These are phyloP conservation scores for Quercus robur DNA, from an alignment of 306 rosid species.

Conservation along the genomic window DNA sequence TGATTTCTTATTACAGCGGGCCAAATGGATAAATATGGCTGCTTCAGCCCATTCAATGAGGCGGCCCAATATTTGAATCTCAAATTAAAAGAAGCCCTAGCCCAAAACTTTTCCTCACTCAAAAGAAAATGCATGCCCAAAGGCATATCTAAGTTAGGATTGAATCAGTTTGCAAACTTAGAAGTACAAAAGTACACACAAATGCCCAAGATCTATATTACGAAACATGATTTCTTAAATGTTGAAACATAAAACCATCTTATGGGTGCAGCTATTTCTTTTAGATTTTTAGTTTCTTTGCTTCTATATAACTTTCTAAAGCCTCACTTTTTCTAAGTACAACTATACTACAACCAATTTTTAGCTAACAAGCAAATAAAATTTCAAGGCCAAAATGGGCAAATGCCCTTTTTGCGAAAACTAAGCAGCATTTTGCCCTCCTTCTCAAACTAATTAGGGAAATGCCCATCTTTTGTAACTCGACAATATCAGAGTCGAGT, in stretches of 20 bases:
- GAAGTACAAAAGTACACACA: background rate
- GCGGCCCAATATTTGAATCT: slow-evolving; percentile 62
- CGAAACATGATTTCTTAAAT: background rate
- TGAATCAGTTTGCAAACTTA: background rate
- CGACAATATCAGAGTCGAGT: too few relatives aligned
- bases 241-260: background rate
- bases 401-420: too few relatives aligned
- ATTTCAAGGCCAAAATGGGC: too few relatives aligned
- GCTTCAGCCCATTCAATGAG: slow-evolving; percentile 47
- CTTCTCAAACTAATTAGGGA: too few relatives aligned
- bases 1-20: background rate
- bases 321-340: too few relatives aligned
- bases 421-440: too few relatives aligned
- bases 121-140: background rate
- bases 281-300: too few relatives aligned
- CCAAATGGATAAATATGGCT: slow-evolving; percentile 45
- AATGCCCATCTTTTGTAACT: too few relatives aligned
- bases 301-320: too few relatives aligned
- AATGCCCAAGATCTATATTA: background rate
- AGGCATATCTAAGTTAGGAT: background rate
- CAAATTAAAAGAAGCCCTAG: slow-evolving; percentile 21
- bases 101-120: background rate
- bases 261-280: too few relatives aligned
- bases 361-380: too few relatives aligned
- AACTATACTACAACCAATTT: too few relatives aligned